A percentile compares a stretch with the other conserved stretches of the same genome.
Conservation (phyloP, 202 grass and related monocot genomes). For the Carex arenaria region DNA sequence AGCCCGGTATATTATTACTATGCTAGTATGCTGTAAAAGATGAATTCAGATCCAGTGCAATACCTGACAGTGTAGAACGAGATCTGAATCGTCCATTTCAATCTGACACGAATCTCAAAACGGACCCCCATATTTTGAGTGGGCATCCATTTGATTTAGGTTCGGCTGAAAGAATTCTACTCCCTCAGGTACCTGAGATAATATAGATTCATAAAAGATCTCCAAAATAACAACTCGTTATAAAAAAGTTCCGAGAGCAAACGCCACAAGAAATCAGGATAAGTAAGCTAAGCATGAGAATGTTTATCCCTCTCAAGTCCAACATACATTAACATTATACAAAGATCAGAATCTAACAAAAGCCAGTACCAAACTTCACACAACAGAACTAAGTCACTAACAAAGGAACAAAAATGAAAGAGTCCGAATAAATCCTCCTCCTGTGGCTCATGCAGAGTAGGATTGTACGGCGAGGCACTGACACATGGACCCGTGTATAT, state of each 20-base stretch:
- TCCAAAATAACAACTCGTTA: neutral
- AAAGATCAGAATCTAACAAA: slow-evolving; percentile 14
- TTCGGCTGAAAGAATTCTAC: no score
- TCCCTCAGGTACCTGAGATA: no score
- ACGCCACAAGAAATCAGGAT: neutral
- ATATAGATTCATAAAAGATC: neutral
- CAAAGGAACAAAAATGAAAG: neutral
- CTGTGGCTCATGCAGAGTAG: no score
- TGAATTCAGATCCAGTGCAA: no score
- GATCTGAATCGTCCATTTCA: no score
- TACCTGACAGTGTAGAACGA: no score
- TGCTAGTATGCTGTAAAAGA: neutral
- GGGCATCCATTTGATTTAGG: no score
- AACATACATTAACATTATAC: neutral
- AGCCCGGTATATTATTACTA: neutral
- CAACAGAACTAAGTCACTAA: neutral
- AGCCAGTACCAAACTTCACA: neutral
- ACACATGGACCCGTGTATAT: neutral
- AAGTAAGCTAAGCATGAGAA: neutral
- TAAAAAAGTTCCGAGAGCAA: neutral
- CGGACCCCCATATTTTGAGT: no score
- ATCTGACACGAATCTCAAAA: no score
- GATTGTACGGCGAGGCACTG: neutral
- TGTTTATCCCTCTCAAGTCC: slow-evolving; percentile 8
- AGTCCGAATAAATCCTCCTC: neutral